These are phyloP conservation scores for Camellia japonica DNA, from an alignment of 148 eudicot species.

Conservation along the genomic window DNA sequence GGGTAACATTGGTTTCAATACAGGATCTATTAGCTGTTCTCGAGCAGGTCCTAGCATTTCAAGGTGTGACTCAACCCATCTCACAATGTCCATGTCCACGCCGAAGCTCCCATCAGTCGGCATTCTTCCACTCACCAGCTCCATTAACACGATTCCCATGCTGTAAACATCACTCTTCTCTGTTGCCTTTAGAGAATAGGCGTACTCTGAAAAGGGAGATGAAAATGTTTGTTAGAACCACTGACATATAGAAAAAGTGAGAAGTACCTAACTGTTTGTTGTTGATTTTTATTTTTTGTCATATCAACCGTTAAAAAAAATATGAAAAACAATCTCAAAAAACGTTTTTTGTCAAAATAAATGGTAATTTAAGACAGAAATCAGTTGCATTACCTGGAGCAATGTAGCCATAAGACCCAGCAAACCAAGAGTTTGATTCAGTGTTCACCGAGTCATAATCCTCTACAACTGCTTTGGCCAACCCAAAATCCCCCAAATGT, in stretches of 20 bases:
- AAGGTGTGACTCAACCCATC: conserved; percentile 71
- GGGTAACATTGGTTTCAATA: conserved; percentile 51
- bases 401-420: conserved; percentile 95
- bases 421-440: conserved; percentile 33
- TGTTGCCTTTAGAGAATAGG: conserved; percentile 84
- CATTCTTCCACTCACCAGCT: conserved; percentile 85
- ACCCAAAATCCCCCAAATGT: conserved; percentile 94
- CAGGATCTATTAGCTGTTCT: conserved; percentile 60
- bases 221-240: conserved; percentile 1
- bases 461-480: conserved; percentile 65
- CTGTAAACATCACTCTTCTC: conserved; percentile 98
- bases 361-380: neutral
- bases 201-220: conserved; percentile 57
- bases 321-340: no score
- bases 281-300: no score
- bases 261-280: neutral
- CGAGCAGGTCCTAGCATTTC: conserved; percentile 48
- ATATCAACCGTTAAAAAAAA: no score
- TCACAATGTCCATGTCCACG: conserved; percentile 77
- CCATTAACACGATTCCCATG: conserved; percentile 96
- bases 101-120: conserved; percentile 84
- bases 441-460: conserved; percentile 1
- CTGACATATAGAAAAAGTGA: neutral
- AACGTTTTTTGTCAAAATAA: no score
- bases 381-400: conserved; percentile 75